Evolutionary conservation across 345 rosid species (phyloP), one percentile per base, ranked within the genome.

Genomic region (Murraya koenigii): DNA sequence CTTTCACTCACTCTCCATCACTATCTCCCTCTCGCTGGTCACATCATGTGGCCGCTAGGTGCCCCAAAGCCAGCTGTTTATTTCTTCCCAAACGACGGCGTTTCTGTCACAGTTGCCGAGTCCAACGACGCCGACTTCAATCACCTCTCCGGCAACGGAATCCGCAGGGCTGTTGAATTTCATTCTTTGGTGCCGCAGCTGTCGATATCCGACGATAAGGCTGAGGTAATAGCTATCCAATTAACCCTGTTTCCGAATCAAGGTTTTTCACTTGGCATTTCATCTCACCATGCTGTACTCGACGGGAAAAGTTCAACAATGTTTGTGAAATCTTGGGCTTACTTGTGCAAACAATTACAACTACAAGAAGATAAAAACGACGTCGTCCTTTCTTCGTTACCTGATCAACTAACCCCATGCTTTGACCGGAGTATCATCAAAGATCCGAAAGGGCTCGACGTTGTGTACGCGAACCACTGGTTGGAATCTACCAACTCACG

Each of bases 271-370:
- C 56, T 87, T 8, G 88, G 86, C 58, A 14, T 84, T n/a, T 69
- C 78, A 5, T 78, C 84, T 41, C 88, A 87, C 75, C 88, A 85
- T 33, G 77, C 84, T 5, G 82, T 79, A 75, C 59, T 79, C 19
- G 89, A 87, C n/a, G 89, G 89, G 2, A 71, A 82, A 64, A 74
- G 81, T 1, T 47, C 83, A 23, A 61, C 85, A 41, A 67, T 83
- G 86, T 84, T 84, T 41, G 70, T 84, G 20, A 87, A 81, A 63
- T 80, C 89, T 38, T 84, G 89, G 89, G 85, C 87, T 69, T 74
- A 79, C 3, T 58, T 74, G 25, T 80, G 86, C 63, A 61, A 66
- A 49, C 72, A 72, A 36, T 76, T 1, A 39, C 66, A 30, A 5
- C n/a, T 11, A 23, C 56, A 44, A 44, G 49, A 13, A 13, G 49